Percentiles rank a stretch among this genome's conserved stretches.
Evolutionary conservation across 805 yeast species (phyloP).

Genomic region (Clavispora fructus): DNA sequence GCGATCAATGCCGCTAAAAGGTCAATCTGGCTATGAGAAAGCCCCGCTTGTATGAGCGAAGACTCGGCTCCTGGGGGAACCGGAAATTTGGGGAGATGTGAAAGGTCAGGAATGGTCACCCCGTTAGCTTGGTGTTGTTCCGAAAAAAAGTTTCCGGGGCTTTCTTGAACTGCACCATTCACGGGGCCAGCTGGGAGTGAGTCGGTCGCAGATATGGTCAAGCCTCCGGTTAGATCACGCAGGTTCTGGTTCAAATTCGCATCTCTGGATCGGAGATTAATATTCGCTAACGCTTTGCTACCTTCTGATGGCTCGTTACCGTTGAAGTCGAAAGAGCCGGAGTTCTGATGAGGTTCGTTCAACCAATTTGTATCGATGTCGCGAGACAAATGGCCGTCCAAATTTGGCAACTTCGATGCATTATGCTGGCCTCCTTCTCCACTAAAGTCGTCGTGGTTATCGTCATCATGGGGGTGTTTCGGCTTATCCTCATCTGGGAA

Average conservation of each 20-base stretch:
- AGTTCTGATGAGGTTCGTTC: neutral
- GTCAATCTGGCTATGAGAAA: constrained; percentile 64
- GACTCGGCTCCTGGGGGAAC: constrained; percentile 72
- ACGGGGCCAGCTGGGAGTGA: neutral
- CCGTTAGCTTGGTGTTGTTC: neutral
- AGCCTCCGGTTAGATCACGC: neutral
- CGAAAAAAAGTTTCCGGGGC: neutral
- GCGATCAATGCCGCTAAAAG: constrained; percentile 70
- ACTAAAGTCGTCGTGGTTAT: constrained; percentile 4
- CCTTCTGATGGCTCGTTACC: constrained; percentile 1
- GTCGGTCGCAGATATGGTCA: neutral
- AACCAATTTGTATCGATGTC: constrained; percentile 1
- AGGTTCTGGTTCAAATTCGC: neutral
- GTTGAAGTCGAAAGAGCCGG: neutral
- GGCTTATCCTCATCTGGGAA: constrained; percentile 82
- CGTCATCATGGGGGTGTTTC: constrained; percentile 19
- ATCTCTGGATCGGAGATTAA: constrained; percentile 1
- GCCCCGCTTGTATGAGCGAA: constrained; percentile 60
- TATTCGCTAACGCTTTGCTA: constrained; percentile 2
- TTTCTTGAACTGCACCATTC: neutral
- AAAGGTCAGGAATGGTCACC: constrained; percentile 16
- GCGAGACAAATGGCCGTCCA: neutral
- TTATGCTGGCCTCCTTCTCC: neutral
- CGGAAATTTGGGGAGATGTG: constrained; percentile 50
- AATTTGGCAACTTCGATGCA: neutral